Base-by-base conservation (phyloP, 2,329 filamentous ascomycete species). In the Alternaria brassicicola region DNA sequence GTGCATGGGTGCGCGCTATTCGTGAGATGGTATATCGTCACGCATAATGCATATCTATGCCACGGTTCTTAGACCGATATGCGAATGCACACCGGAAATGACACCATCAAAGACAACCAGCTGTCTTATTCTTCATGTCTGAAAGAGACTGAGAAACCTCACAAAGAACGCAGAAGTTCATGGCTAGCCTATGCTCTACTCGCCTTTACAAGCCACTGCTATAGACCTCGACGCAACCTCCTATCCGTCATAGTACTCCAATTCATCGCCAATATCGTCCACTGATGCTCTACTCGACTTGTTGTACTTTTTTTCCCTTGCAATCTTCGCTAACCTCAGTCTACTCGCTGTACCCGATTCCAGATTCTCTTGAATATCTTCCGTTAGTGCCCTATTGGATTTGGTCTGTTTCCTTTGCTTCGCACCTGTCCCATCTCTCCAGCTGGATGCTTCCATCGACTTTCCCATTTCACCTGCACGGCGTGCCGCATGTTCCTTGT, bases 221-320 rank as follows among this genome's bases (percentile, higher is more conserved):
- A 2, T 9, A 46, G 12, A 31, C 43, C 9, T 46, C 43, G n/a
- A n/a, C n/a, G n/a, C n/a, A n/a, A n/a, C n/a, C 17, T 46, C 43
- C 4, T 46, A 28, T 15, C 43, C 43, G 19, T 46, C 43, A 3
- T 47, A 47, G 28, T 33, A 15, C 28, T 33, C 43, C 43, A 47
- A 3, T 7, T 47, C 28, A 6, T 47, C 28, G 3, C 33, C 28
- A 10, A 47, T 23, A n/a, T 23, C 28, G 1, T 47, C 3, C 17
- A 5, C 19, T 17, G 19, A n/a, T 10, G 13, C 28, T 19, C 9
- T 12, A 6, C 19, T 47, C 13, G 19, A 12, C 7, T 4, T 10
- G 0, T 33, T 47, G 8, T 47, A 19, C 3, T n/a, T 47, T 19
- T 13, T 47, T n/a, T 23, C 43, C 19, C 28, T 47, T 12, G 8